A percentile compares a stretch with the other conserved stretches of the same genome.
These are phyloP conservation scores for Skeletonema grethae DNA, from an alignment of 108 stramenopile genomes.

Conservation along the genomic window DNA sequence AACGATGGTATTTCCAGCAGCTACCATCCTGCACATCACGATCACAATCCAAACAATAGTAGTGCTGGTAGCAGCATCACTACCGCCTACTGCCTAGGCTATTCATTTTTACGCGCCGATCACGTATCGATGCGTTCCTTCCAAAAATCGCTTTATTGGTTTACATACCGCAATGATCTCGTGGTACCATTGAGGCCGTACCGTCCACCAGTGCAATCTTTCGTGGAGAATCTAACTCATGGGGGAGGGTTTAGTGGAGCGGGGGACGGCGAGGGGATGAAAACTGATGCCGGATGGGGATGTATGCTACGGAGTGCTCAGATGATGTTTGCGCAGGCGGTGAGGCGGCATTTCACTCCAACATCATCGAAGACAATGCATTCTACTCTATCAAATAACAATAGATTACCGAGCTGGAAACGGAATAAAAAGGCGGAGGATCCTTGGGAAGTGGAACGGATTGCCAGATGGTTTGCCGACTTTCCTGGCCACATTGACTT, in stretches of 20 bases:
- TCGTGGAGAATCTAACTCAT: background rate
- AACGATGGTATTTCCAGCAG: conserved; percentile 23
- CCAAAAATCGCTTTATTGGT: conserved; percentile 70
- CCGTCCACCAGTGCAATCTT: background rate
- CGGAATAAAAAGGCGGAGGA: conserved; percentile 9
- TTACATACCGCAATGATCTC: conserved; percentile 73
- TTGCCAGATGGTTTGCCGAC: conserved; percentile 83
- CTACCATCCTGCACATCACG: conserved; percentile 18
- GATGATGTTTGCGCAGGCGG: conserved; percentile 91
- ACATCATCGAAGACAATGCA: background rate
- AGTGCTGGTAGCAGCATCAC: background rate
- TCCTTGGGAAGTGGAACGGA: conserved; percentile 25
- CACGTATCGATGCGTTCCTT: conserved; percentile 7
- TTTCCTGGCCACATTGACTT: conserved; percentile 51
- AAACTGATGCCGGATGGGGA: conserved; percentile 96
- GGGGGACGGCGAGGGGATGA: conserved; percentile 40
- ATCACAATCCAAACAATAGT: background rate
- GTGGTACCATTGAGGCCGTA: conserved; percentile 24
- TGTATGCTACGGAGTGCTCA: conserved; percentile 98
- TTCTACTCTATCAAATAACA: background rate
- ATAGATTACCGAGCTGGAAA: background rate
- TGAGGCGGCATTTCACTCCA: conserved; percentile 73
- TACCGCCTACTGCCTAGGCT: conserved; percentile 10
- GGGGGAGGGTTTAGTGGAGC: conserved; percentile 16
- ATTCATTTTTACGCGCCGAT: conserved; percentile 6